These are phyloP conservation scores for Pseudodiploospora longispora DNA, from an alignment of 2,329 filamentous ascomycete species.

Conservation along the genomic window DNA sequence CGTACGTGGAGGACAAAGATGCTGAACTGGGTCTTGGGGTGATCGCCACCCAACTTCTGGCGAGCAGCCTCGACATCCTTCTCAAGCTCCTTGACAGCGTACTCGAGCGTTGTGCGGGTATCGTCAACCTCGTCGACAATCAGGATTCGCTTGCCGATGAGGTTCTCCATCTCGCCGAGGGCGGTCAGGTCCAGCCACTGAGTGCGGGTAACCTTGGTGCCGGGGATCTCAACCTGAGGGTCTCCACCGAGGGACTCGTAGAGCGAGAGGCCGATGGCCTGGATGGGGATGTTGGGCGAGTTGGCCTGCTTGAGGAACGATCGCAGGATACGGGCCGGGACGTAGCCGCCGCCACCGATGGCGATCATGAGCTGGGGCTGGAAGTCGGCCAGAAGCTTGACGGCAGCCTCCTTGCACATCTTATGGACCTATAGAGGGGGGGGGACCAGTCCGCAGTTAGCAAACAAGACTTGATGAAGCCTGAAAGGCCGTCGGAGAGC, in stretches of 20 bases:
- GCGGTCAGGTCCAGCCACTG: constrained; percentile 94
- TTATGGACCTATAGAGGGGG: constrained; percentile 70
- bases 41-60: constrained; percentile 57
- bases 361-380: constrained; percentile 96
- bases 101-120: constrained; percentile 88
- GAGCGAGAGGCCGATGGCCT: constrained; percentile 94
- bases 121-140: constrained; percentile 96
- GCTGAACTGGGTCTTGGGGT: constrained; percentile 71
- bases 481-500: not conserved
- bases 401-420: constrained; percentile 81
- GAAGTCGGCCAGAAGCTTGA: constrained; percentile 74
- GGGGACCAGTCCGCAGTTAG: too few species aligned
- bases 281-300: constrained; percentile 92
- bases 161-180: constrained; percentile 73
- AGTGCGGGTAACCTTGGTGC: constrained; percentile 92
- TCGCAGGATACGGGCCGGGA: constrained; percentile 90
- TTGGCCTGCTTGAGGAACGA: constrained; percentile 92
- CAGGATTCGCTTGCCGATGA: constrained; percentile 84
- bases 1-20: constrained; percentile 91
- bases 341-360: constrained; percentile 94
- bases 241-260: constrained; percentile 73
- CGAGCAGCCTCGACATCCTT: constrained; percentile 86
- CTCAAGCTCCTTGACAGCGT: constrained; percentile 84
- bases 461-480: too few species aligned
- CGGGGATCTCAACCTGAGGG: constrained; percentile 58